These are phyloP conservation scores for Piromyces finnis DNA, from an alignment of 192 early-diverging fungal species.

Conservation along the genomic window DNA sequence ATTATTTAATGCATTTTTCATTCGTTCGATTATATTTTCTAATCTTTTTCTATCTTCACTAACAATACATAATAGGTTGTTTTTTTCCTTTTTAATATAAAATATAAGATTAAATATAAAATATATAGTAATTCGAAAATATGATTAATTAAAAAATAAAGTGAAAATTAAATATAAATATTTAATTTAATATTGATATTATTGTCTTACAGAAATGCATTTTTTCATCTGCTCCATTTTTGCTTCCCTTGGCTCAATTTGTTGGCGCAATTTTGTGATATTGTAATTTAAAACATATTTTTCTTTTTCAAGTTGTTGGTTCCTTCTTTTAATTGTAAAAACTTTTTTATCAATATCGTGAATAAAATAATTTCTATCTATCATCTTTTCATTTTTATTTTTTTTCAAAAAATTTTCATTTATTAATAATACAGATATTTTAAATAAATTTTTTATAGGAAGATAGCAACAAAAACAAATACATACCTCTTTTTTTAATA, in stretches of 20 bases:
- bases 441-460: too few relatives aligned
- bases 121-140: not conserved
- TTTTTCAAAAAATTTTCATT: not conserved
- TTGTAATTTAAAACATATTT: conserved; percentile 42
- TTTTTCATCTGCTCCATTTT: conserved; percentile 21
- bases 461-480: not conserved
- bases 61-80: not conserved
- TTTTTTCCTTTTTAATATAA: not conserved
- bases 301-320: conserved; percentile 40
- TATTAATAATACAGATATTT: too few relatives aligned
- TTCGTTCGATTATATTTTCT: not conserved
- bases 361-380: conserved; percentile 35
- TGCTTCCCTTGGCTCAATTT: conserved; percentile 29
- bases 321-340: conserved; percentile 33
- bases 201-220: not conserved
- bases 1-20: not conserved
- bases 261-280: conserved; percentile 28
- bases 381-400: conserved; percentile 9
- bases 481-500: conserved; percentile 20
- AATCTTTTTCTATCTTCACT: not conserved
- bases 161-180: too few relatives aligned
- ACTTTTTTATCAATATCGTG: conserved; percentile 36
- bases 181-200: too few relatives aligned
- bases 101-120: too few relatives aligned
- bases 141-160: too few relatives aligned